These are phyloP conservation scores for Trichopus zeylanicus DNA, from an alignment of 116 monocot genomes.

Conservation along the genomic window DNA sequence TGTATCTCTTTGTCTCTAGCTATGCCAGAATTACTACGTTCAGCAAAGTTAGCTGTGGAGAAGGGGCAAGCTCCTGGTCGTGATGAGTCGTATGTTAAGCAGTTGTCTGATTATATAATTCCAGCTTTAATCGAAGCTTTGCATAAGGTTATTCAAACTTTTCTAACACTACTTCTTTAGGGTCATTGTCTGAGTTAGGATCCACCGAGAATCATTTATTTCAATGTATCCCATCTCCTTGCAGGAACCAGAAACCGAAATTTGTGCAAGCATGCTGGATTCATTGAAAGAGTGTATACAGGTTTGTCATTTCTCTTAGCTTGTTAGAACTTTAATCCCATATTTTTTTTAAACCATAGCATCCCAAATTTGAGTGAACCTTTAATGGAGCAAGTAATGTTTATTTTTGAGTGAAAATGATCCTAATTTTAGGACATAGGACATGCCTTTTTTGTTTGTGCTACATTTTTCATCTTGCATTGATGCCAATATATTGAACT, in stretches of 20 bases:
- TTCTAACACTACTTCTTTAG: background rate
- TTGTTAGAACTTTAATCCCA: background rate
- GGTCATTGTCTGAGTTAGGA: background rate
- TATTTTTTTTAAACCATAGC: background rate
- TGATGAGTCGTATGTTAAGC: constrained; percentile 82
- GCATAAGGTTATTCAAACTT: constrained; percentile 50
- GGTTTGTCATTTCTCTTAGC: constrained; percentile 23
- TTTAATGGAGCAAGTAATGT: too few relatives aligned
- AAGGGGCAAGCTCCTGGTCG: constrained; percentile 72
- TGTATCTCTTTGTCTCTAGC: constrained; percentile 26
- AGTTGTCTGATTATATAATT: constrained; percentile 81
- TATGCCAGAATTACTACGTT: constrained; percentile 84
- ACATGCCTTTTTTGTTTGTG: too few relatives aligned
- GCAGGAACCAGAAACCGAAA: constrained; percentile 94
- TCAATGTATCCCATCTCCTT: background rate
- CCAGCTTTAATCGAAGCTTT: constrained; percentile 91
- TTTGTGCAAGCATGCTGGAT: constrained; percentile 85
- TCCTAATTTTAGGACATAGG: too few relatives aligned
- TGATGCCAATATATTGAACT: too few relatives aligned
- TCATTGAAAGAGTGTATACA: constrained; percentile 84
- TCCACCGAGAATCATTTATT: background rate
- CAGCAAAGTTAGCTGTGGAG: constrained; percentile 83
- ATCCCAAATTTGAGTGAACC: too few relatives aligned
- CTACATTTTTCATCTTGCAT: too few relatives aligned
- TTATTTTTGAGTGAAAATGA: too few relatives aligned